Evolutionary conservation across 257 asterid genomes (phyloP).

Genomic region (Solanum virginianum): DNA sequence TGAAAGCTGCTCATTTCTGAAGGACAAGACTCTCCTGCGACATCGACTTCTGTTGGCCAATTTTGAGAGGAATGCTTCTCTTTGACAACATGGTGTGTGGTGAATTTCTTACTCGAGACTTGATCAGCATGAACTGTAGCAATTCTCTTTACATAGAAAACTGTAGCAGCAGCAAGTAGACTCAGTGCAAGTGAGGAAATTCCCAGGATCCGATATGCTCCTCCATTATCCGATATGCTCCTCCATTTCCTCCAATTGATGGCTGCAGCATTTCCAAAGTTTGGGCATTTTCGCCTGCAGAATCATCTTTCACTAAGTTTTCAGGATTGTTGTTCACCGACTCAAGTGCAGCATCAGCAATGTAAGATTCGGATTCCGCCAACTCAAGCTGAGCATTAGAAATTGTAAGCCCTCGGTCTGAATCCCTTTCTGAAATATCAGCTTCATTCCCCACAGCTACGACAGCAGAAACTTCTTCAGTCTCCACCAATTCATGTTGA

Average conservation of each 20-base stretch:
- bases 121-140: background rate
- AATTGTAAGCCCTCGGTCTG: background rate
- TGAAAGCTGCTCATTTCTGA: slow-evolving; percentile 72
- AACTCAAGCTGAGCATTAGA: slow-evolving; percentile 9
- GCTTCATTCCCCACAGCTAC: slow-evolving; percentile 1
- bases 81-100: background rate
- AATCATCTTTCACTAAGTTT: background rate
- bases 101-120: background rate
- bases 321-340: slow-evolving; percentile 1
- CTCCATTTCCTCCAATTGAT: background rate
- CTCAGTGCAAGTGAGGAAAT: slow-evolving; percentile 16
- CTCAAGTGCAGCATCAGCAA: slow-evolving; percentile 1
- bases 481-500: background rate
- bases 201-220: background rate
- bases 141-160: slow-evolving; percentile 1
- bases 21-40: slow-evolving; percentile 29
- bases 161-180: slow-evolving; percentile 26
- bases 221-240: too few species aligned
- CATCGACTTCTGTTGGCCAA: slow-evolving; percentile 22
- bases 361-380: background rate
- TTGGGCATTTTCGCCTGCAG: background rate
- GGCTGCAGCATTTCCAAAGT: background rate
- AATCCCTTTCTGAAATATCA: background rate
- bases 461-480: background rate
- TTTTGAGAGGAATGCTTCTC: slow-evolving; percentile 20